Base-by-base conservation (phyloP, 2,329 filamentous ascomycete species). In the Xylaria polymorpha region DNA sequence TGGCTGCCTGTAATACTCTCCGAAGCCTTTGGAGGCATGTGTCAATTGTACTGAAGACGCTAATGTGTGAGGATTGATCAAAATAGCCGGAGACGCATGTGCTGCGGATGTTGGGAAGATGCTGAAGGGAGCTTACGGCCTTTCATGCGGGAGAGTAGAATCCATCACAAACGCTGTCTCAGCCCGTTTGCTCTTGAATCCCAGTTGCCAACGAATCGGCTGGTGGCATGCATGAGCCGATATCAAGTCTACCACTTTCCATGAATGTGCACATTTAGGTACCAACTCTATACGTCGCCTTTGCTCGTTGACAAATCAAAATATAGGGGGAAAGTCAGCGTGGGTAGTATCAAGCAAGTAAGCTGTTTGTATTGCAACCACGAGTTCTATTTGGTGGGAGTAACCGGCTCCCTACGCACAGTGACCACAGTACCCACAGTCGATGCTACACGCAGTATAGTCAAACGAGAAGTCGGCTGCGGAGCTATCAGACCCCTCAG, bases 361-460 rank as follows among this genome's bases (percentile, higher is more conserved):
- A 37, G 25, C 10, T 9, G 1, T 9, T 37, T 37, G 35, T 61
- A 20, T 48, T n/a, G 25, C 39, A 48, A 41, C 14, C 18, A 50
- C 18, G 10, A 20, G 7, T 32, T 48, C 39, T 44, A 56, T 32
- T 55, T 4, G 5, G 20, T 41, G 37, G 37, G 10, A 29, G 15
- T 14, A 35, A 35, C 59, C 46, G 15, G 35, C 22, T 20, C 39
- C 20, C n/a, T 14, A 68, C 48, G 60, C 64, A 72, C 75, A 76
- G 22, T 57, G 70, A 50, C 74, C 72, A 63, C 74, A 74, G 62
- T 76, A 75, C 37, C 72, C 73, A 64, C 74, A 76, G 1, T 43
- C 51, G 2, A 43, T 18, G 58, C 66, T 63, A 58, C 74, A 76
- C 4, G 71, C 68, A 53, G 70, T 73, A 61, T 70, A 76, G 57